Evolutionary conservation across 441 rosid species (phyloP).

Genomic region (Pelargonium australe): DNA sequence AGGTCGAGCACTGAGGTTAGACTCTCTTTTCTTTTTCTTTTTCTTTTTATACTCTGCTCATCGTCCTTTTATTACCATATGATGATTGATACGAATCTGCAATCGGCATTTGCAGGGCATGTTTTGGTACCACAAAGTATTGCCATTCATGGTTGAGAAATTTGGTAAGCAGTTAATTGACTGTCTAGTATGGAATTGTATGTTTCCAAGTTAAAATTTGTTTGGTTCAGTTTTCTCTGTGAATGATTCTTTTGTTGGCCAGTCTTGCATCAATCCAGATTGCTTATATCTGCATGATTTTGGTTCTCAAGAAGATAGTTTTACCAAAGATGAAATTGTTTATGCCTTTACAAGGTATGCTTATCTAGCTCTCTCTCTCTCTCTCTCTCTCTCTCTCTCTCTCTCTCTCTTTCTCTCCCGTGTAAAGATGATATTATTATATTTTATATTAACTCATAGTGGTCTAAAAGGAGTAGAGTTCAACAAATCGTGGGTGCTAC

Average conservation of each 20-base stretch:
- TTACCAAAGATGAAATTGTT: slow-evolving; percentile 50
- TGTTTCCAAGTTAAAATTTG: background rate
- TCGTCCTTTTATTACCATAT: slow-evolving; percentile 8
- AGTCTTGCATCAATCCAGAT: slow-evolving; percentile 57
- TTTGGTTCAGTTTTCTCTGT: slow-evolving; percentile 4
- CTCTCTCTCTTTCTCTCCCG: background rate
- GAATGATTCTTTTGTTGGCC: slow-evolving; percentile 22
- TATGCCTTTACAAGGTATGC: slow-evolving; percentile 47
- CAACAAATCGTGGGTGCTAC: slow-evolving; percentile 46
- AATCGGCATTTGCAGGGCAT: slow-evolving; percentile 35
- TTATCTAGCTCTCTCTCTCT: background rate
- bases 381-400: background rate
- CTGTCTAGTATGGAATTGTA: background rate
- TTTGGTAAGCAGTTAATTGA: slow-evolving; percentile 26
- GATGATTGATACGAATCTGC: slow-evolving; percentile 9
- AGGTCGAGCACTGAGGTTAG: slow-evolving; percentile 53
- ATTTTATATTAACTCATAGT: background rate
- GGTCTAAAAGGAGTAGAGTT: slow-evolving; percentile 46
- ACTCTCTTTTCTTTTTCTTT: background rate
- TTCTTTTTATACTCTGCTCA: background rate
- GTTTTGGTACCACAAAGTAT: slow-evolving; percentile 67
- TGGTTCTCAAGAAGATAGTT: slow-evolving; percentile 66
- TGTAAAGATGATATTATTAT: background rate
- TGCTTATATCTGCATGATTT: slow-evolving; percentile 61
- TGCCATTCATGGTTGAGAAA: slow-evolving; percentile 73